These are phyloP conservation scores for Xylariomycetidae sp. DNA, from an alignment of 2,329 filamentous ascomycete genomes.

Conservation along the genomic window DNA sequence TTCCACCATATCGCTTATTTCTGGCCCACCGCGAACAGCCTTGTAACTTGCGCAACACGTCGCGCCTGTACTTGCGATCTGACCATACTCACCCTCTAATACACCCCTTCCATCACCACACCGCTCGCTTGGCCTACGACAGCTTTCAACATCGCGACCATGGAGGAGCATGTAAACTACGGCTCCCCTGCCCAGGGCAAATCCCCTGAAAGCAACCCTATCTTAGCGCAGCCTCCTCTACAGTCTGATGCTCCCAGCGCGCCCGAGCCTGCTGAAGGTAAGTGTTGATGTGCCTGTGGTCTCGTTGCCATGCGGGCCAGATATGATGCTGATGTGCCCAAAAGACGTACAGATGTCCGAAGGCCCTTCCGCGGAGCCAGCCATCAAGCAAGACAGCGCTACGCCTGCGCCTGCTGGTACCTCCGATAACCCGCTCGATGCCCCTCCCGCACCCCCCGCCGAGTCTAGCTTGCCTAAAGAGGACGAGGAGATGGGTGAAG, in stretches of 20 bases:
- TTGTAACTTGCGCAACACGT: constrained; percentile 12
- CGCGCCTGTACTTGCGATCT: constrained; percentile 11
- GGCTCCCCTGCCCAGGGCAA: constrained; percentile 51
- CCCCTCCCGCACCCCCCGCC: constrained; percentile 56
- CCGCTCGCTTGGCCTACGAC: constrained; percentile 13
- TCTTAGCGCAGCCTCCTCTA: constrained; percentile 49
- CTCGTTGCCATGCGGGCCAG: constrained; percentile 2
- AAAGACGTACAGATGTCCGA: constrained; percentile 62
- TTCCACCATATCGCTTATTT: constrained; percentile 8
- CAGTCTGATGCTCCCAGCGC: constrained; percentile 35
- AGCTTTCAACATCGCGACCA: constrained; percentile 28
- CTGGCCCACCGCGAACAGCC: constrained; percentile 13
- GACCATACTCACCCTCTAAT: constrained; percentile 3
- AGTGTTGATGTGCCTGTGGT: constrained; percentile 11
- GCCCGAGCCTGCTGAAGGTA: constrained; percentile 42
- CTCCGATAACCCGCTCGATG: constrained; percentile 63
- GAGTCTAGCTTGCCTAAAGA: constrained; percentile 56
- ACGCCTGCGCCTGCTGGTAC: constrained; percentile 48
- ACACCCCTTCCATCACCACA: constrained; percentile 4
- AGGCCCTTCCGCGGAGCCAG: constrained; percentile 36
- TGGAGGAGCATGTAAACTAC: constrained; percentile 54
- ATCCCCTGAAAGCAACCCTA: constrained; percentile 51
- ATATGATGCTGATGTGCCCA: constrained; percentile 16
- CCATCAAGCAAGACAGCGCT: constrained; percentile 55
- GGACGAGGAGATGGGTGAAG: constrained; percentile 78